These are phyloP conservation scores for Beauveria sp. DNA, from an alignment of 2,329 filamentous ascomycete genomes.

Conservation along the genomic window DNA sequence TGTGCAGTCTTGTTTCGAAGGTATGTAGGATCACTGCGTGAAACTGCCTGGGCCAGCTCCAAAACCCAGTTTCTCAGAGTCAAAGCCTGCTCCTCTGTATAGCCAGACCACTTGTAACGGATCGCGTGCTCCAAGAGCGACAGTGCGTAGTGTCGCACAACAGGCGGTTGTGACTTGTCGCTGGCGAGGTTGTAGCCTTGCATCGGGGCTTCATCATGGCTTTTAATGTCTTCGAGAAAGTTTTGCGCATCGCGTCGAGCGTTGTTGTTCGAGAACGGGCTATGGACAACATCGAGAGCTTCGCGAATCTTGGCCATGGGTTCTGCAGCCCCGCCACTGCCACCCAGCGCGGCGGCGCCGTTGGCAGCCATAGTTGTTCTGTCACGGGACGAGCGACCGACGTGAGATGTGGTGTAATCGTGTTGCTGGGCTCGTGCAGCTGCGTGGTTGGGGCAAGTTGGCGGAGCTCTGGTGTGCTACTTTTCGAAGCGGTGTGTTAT, in stretches of 20 bases:
- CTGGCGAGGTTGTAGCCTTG: slow-evolving; percentile 79
- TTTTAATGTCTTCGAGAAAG: slow-evolving; percentile 82
- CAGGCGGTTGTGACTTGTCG: slow-evolving; percentile 64
- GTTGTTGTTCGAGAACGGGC: slow-evolving; percentile 70
- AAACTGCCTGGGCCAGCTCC: slow-evolving; percentile 64
- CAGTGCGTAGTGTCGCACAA: slow-evolving; percentile 89
- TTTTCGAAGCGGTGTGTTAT: slow-evolving; percentile 8
- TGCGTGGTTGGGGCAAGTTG: slow-evolving; percentile 1
- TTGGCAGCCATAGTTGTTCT: slow-evolving; percentile 28
- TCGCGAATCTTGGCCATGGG: slow-evolving; percentile 65
- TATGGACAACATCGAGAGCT: slow-evolving; percentile 83
- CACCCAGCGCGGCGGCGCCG: slow-evolving; percentile 24
- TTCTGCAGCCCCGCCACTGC: slow-evolving; percentile 32
- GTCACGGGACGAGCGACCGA: slow-evolving; percentile 7
- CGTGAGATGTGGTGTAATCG: neutral
- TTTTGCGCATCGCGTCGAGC: slow-evolving; percentile 73
- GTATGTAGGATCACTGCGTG: slow-evolving; percentile 68
- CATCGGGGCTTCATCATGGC: slow-evolving; percentile 67
- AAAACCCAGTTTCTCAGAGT: slow-evolving; percentile 71
- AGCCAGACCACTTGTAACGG: slow-evolving; percentile 74
- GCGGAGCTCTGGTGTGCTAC: neutral
- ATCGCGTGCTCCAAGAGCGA: slow-evolving; percentile 87
- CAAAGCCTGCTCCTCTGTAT: slow-evolving; percentile 58
- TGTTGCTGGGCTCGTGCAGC: neutral
- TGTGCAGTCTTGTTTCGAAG: slow-evolving; percentile 90